Evolutionary conservation across 768 basidiomycete genomes (phyloP).

Genomic region (Pulveroboletus sp.): DNA sequence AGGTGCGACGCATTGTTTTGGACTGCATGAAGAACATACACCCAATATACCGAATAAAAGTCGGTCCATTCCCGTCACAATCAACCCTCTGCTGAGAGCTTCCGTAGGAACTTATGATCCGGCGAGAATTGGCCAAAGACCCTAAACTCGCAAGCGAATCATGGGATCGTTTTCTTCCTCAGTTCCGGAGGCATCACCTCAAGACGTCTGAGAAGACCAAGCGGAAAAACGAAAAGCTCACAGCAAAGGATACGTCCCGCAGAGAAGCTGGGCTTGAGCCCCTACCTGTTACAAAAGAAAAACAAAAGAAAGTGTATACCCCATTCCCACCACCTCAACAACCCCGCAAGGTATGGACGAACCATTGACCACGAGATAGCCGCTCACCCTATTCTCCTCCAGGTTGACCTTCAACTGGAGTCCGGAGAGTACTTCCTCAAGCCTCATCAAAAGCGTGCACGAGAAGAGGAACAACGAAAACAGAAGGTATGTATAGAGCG

Average conservation of each 20-base stretch:
- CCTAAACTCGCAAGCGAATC: slow-evolving; percentile 90
- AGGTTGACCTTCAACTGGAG: slow-evolving; percentile 93
- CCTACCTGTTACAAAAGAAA: slow-evolving; percentile 37
- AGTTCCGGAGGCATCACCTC: slow-evolving; percentile 90
- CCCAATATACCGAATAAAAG: slow-evolving; percentile 98
- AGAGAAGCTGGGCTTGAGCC: slow-evolving; percentile 60
- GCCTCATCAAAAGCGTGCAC: slow-evolving; percentile 74
- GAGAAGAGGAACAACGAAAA: slow-evolving; percentile 65
- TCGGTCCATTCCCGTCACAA: slow-evolving; percentile 25
- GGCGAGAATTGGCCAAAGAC: slow-evolving; percentile 95
- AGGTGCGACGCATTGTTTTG: slow-evolving; percentile 91
- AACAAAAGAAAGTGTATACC: slow-evolving; percentile 90
- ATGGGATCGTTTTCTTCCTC: slow-evolving; percentile 97
- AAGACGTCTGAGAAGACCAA: slow-evolving; percentile 92
- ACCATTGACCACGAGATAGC: not conserved
- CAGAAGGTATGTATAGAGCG: slow-evolving; percentile 49
- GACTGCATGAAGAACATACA: slow-evolving; percentile 99
- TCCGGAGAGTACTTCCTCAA: slow-evolving; percentile 99
- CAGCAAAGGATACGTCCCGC: slow-evolving; percentile 58
- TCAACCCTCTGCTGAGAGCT: not conserved
- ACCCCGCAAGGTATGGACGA: slow-evolving; percentile 74
- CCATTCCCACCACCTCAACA: slow-evolving; percentile 96
- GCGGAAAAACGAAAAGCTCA: slow-evolving; percentile 75
- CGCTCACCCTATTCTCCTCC: slow-evolving; percentile 7
- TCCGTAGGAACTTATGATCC: slow-evolving; percentile 91